Base-by-base conservation (phyloP, 192 early-diverging fungal genomes). In the Dissophora globulifera region DNA sequence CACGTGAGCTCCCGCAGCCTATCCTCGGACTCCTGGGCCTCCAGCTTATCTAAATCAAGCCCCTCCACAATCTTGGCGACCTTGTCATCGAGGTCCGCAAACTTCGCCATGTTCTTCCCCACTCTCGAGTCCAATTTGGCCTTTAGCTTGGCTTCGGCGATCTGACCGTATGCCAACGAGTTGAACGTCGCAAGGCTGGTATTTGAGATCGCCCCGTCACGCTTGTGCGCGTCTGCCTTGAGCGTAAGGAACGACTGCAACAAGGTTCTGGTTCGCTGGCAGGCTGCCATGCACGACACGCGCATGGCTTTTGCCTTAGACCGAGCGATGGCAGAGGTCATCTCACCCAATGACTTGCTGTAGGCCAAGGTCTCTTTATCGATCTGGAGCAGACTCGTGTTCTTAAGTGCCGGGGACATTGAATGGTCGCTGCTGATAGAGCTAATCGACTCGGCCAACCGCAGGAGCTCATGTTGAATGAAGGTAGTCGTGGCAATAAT, bases 141-240 rank as follows among this genome's bases (percentile, higher is more conserved):
- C 42, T 78, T 82, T 20, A 82, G 50, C 45, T 65, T 68, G 15
- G 62, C 48, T 22, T 79, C 76, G 0, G 59, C 76, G 27, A 82
- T 69, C 29, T 75, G 52, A 3, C 72, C 72, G 32, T 82, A 82
- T 9, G 81, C 81, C n/a, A 82, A 40, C 30, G 76, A 47, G 38
- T 82, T 82, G 57, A 82, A 82, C 0, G 45, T 75, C 1, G 81
- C 81, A 4, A 82, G 55, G 25, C 66, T 69, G 35, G 71, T 74
- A 45, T 82, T 82, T 15, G 76, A 76, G 17, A 82, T 63, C 0
- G 70, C 25, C 3, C 81, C 53, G 4, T 78, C 76, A 20, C 43
- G 62, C 40, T 76, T 76, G 47, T 76, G 72, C 0, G 72, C 72
- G 29, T 76, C 72, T 1, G 72, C 72, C 52, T 76, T 76, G 15